phyloP scores from a whole-genome alignment of 768 basidiomycete species.

The Mycena amicta region DNA sequence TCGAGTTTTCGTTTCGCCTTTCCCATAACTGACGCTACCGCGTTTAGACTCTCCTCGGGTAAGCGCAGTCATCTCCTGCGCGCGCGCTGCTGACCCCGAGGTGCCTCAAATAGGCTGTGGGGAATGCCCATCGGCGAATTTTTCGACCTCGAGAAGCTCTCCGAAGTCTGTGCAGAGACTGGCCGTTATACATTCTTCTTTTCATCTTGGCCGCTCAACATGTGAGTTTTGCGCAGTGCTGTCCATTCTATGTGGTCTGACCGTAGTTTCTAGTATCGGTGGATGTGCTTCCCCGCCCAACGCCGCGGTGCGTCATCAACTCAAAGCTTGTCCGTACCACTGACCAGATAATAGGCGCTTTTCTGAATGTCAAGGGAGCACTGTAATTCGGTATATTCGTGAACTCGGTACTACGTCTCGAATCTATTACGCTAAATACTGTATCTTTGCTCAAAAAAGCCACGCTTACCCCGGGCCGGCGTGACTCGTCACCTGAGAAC shows the following conservation, averaged over 20 bases:
- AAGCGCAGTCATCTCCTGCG: no score
- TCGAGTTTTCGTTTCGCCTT: constrained; percentile 3
- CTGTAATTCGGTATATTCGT: no score
- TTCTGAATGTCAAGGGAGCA: no score
- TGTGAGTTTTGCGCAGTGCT: constrained; percentile 43
- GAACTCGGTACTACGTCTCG: no score
- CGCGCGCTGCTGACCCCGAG: constrained; percentile 23
- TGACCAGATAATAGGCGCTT: neutral
- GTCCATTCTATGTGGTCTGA: neutral
- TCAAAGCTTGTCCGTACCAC: neutral
- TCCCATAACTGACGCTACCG: constrained; percentile 3
- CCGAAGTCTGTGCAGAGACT: constrained; percentile 55
- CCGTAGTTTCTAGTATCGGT: constrained; percentile 10
- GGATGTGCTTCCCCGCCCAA: constrained; percentile 20
- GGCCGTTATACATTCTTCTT: constrained; percentile 76
- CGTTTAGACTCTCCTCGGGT: constrained; percentile 61
- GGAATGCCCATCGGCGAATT: constrained; percentile 79
- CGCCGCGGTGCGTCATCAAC: constrained; percentile 16
- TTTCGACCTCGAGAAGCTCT: constrained; percentile 69
- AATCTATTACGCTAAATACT: no score
- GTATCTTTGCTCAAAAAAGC: no score
- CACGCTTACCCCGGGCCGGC: no score
- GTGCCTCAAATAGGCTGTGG: constrained; percentile 53
- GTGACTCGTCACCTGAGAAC: no score
- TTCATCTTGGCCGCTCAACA: constrained; percentile 73